phyloP scores from a whole-genome alignment of 768 basidiomycete species.

The Podaxis mareebaensis region DNA sequence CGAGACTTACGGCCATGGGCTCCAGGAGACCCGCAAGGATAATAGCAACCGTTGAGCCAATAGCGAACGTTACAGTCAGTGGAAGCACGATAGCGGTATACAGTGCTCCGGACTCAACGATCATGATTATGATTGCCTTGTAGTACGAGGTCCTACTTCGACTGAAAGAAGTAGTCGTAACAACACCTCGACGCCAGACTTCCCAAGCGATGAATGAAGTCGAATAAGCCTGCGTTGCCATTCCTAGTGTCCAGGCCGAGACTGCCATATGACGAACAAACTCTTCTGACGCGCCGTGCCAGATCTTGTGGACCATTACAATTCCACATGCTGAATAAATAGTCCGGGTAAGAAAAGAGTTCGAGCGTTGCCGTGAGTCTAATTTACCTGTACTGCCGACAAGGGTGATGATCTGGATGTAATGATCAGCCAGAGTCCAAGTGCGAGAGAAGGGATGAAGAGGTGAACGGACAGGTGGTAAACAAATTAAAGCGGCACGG shows the following conservation, averaged over 20 bases:
- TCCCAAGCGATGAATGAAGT: conserved; percentile 8
- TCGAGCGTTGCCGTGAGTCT: neutral
- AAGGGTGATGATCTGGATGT: neutral
- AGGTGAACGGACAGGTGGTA: neutral
- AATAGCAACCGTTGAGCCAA: neutral
- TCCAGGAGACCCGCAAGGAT: neutral
- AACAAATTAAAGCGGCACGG: neutral
- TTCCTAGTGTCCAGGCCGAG: neutral
- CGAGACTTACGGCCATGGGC: neutral
- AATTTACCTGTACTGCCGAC: neutral
- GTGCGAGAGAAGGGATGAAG: neutral
- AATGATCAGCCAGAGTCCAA: neutral
- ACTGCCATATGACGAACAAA: conserved; percentile 1
- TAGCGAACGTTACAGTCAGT: neutral
- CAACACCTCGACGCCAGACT: neutral
- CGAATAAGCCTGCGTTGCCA: conserved; percentile 5
- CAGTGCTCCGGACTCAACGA: conserved; percentile 3
- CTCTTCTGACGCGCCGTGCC: neutral
- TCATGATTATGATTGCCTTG: conserved; percentile 3
- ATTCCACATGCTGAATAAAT: neutral
- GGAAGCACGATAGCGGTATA: conserved; percentile 6
- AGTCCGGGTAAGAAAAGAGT: neutral
- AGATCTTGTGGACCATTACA: neutral
- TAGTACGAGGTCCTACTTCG: neutral
- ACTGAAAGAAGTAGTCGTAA: neutral